phyloP scores from a whole-genome alignment of 768 basidiomycete genomes.

The Boletus edulis region DNA sequence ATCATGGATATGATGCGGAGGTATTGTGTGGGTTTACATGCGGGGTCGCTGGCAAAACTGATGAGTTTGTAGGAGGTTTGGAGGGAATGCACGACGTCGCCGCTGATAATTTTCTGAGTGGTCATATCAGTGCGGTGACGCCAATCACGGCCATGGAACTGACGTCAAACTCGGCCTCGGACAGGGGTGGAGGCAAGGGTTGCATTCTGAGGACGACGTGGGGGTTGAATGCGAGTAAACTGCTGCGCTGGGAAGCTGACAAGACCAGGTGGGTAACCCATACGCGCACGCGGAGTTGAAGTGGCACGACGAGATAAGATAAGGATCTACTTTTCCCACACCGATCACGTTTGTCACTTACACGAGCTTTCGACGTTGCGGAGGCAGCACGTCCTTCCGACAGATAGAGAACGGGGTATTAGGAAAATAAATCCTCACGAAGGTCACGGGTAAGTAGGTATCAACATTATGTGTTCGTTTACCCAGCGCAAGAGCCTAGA shows the following conservation, averaged over 20 bases:
- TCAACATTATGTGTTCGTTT: too few species aligned
- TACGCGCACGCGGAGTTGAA: constrained; percentile 6
- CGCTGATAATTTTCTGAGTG: constrained; percentile 13
- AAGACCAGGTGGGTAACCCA: not conserved
- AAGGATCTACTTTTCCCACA: not conserved
- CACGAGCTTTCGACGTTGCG: too few species aligned
- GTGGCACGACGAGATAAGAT: constrained; percentile 5
- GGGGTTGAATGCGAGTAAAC: not conserved
- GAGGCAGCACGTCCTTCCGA: too few species aligned
- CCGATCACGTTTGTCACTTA: too few species aligned
- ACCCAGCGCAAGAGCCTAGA: too few species aligned
- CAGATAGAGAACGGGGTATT: too few species aligned
- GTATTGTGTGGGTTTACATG: constrained; percentile 22
- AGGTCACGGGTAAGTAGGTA: too few species aligned
- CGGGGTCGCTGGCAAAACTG: constrained; percentile 5
- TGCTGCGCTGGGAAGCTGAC: not conserved
- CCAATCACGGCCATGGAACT: not conserved
- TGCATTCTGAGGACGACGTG: not conserved
- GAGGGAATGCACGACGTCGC: constrained; percentile 10
- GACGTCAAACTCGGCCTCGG: constrained; percentile 22
- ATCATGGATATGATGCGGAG: constrained; percentile 20
- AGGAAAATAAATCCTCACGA: too few species aligned
- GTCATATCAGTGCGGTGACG: not conserved
- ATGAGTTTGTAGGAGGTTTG: constrained; percentile 14
- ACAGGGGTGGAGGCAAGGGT: not conserved